Conservation (phyloP, 352 stramenopile species). For the Albugo laibachii region DNA sequence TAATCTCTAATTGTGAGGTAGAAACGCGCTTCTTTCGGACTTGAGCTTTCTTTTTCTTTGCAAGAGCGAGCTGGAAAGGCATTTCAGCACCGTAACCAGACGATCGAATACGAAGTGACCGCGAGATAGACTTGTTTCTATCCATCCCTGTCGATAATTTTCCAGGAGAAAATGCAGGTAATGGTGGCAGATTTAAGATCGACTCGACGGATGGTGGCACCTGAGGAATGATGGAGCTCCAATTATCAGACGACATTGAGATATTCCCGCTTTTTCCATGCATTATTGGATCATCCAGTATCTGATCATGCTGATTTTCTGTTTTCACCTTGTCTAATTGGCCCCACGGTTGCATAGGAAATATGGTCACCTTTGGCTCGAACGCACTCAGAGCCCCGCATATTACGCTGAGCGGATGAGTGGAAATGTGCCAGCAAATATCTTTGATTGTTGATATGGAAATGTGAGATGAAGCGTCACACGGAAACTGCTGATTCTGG, state of each 20-base stretch:
- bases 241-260: not conserved
- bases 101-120: slow-evolving; percentile 31
- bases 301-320: not conserved
- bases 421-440: slow-evolving; percentile 7
- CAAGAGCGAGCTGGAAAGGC: slow-evolving; percentile 7
- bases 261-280: not conserved
- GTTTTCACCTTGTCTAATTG: too few relatives aligned
- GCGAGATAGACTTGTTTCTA: too few relatives aligned
- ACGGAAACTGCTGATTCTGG: slow-evolving; percentile 9
- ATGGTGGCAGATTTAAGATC: slow-evolving; percentile 1
- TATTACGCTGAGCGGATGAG: slow-evolving; percentile 13
- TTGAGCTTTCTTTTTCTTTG: slow-evolving; percentile 10
- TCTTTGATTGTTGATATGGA: slow-evolving; percentile 20
- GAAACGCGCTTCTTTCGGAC: slow-evolving; percentile 10
- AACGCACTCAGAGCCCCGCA: slow-evolving; percentile 48
- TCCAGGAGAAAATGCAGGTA: not conserved
- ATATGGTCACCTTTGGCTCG: slow-evolving; percentile 33
- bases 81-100: slow-evolving; percentile 43
- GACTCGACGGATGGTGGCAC: not conserved
- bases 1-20: slow-evolving; percentile 2
- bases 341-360: slow-evolving; percentile 3
- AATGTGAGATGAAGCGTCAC: too few relatives aligned
- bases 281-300: not conserved
- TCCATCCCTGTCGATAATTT: not conserved
- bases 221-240: slow-evolving; percentile 18